Conservation (phyloP, 2,329 filamentous ascomycete genomes). For the Cadophora gregata region DNA sequence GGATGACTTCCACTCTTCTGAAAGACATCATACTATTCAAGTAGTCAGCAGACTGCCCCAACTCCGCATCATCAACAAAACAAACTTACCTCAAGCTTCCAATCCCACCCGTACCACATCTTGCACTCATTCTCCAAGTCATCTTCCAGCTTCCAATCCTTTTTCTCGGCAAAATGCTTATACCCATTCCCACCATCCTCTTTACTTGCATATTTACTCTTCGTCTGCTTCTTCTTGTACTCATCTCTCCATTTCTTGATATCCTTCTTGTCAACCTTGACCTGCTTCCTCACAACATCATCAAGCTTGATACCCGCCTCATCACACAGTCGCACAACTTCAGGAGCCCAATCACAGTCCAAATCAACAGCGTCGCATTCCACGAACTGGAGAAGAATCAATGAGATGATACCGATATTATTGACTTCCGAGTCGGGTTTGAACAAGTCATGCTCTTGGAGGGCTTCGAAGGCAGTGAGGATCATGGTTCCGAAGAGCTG, state of each 20-base stretch:
- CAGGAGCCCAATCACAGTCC: slow-evolving; percentile 59
- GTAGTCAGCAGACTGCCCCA: background rate
- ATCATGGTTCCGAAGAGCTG: slow-evolving; percentile 64
- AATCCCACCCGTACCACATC: slow-evolving; percentile 32
- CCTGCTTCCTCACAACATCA: slow-evolving; percentile 28
- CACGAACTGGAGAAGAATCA: slow-evolving; percentile 53
- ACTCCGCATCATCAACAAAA: background rate
- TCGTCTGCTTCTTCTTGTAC: slow-evolving; percentile 21
- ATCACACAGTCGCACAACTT: slow-evolving; percentile 46
- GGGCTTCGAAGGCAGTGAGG: slow-evolving; percentile 59
- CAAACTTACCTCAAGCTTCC: slow-evolving; percentile 29
- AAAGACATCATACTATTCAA: slow-evolving; percentile 23
- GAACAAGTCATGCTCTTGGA: slow-evolving; percentile 46
- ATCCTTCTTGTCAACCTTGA: slow-evolving; percentile 22
- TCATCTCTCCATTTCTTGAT: slow-evolving; percentile 21
- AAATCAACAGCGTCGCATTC: slow-evolving; percentile 56
- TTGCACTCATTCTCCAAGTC: slow-evolving; percentile 20
- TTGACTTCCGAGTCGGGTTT: slow-evolving; percentile 50
- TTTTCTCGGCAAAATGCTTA: slow-evolving; percentile 16
- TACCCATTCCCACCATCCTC: slow-evolving; percentile 17
- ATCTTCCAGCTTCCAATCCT: slow-evolving; percentile 25
- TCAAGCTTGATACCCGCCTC: slow-evolving; percentile 30
- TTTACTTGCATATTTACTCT: slow-evolving; percentile 1
- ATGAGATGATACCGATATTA: slow-evolving; percentile 56
- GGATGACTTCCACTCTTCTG: slow-evolving; percentile 22